Base-by-base conservation (phyloP, 441 rosid species). In the Manihot esculenta region DNA sequence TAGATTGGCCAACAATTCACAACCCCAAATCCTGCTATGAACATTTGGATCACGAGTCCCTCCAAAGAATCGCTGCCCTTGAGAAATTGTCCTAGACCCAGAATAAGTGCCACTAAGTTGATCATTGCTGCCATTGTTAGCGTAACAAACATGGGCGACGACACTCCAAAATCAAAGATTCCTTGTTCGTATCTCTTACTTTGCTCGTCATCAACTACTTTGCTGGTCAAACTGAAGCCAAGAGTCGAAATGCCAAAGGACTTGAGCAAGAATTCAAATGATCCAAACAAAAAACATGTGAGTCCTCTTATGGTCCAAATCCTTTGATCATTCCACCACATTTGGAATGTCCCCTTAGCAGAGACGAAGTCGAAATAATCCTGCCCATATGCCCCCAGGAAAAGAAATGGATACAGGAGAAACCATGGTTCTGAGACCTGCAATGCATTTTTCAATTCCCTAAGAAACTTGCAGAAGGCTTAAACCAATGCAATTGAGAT, bases 241-340 rank as follows among this genome's bases (percentile, higher is more conserved):
- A 38, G 65, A 0, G 81, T 54, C 15, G 86, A 76, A 18, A 89
- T 70, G 21, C 88, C 86, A 4, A 85, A 55, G 69, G 66, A 68
- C 72, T 80, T 84, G 64, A 82, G 82, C 6, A 72, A 27, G 79
- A 72, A 86, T 80, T 88, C 92, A 10, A 79, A 2, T 23, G 61
- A 18, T 30, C 85, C 89, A 20, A 83, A 86, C 13, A 78, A 24
- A 65, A 12, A 71, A 66, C 87, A 73, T 11, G 97, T 61, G 2
- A 81, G 14, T 20, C 93, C 95, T 50, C 79, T 84, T 18, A 88
- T 70, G 50, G 72, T 45, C 86, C 89, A 93, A 55, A 89, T 82
- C 59, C 95, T 80, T 72, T 88, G 95, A 69, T 86, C 89, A 66
- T 81, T 90, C 92, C 92, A 86, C 98, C 98, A 93, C 54, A 64